phyloP scores from a whole-genome alignment of 1,284 basidiomycete genomes.

The Puccinia horiana region DNA sequence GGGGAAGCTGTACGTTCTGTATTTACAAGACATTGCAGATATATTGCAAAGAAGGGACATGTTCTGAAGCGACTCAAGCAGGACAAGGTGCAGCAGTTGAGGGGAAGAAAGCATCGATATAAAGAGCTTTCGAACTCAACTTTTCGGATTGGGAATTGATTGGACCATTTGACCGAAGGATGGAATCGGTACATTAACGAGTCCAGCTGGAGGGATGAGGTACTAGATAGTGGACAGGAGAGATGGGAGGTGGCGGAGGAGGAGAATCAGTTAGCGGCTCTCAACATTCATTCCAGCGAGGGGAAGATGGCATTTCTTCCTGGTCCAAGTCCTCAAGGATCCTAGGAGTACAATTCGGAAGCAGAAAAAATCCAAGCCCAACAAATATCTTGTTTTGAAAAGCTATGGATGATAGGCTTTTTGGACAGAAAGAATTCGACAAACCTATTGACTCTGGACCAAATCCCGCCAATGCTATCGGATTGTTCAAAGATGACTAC shows the following conservation, averaged over 20 bases:
- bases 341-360: neutral
- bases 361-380: neutral
- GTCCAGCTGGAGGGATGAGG: conserved; percentile 43
- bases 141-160: conserved; percentile 38
- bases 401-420: neutral
- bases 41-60: neutral
- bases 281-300: neutral
- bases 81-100: neutral
- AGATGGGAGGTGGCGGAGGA: neutral
- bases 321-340: too few species aligned
- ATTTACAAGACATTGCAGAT: neutral
- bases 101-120: neutral
- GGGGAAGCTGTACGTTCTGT: neutral
- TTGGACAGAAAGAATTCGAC: neutral
- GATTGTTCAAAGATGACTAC: conserved; percentile 44
- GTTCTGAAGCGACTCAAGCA: neutral
- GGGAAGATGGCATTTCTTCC: too few species aligned
- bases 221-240: conserved; percentile 14
- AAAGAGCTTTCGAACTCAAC: neutral
- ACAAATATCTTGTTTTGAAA: neutral
- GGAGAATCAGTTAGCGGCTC: neutral
- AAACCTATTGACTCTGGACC: conserved; percentile 47
- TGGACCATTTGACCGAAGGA: conserved; percentile 49
- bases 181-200: conserved; percentile 48
- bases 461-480: conserved; percentile 29